Conservation (phyloP, 805 yeast species). For the Candida xiaguanensis region DNA sequence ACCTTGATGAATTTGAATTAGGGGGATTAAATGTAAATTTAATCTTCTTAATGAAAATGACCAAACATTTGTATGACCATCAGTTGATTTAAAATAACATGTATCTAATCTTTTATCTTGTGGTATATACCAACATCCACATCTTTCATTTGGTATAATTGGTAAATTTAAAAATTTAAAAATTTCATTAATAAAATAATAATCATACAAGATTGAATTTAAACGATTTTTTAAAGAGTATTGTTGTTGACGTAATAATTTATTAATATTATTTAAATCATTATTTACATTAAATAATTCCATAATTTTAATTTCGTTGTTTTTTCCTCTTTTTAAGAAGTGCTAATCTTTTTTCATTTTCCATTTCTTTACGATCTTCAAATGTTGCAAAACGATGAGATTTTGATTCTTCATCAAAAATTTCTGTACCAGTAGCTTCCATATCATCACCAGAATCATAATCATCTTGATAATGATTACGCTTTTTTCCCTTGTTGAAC, state of each 20-base stretch:
- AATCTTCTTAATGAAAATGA: slow-evolving; percentile 68
- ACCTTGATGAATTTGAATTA: slow-evolving; percentile 43
- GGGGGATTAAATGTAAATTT: slow-evolving; percentile 64
- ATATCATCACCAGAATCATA: slow-evolving; percentile 60
- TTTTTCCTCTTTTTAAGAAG: slow-evolving; percentile 16
- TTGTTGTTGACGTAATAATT: slow-evolving; percentile 47
- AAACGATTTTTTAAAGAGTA: slow-evolving; percentile 57
- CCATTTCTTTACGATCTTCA: slow-evolving; percentile 75
- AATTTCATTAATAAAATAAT: slow-evolving; percentile 41
- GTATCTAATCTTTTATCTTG: slow-evolving; percentile 40
- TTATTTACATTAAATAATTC: slow-evolving; percentile 8
- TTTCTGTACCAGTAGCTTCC: slow-evolving; percentile 94
- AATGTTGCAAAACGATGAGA: slow-evolving; percentile 64
- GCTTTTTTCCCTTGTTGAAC: slow-evolving; percentile 62
- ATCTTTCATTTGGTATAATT: slow-evolving; percentile 71
- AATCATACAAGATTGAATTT: slow-evolving; percentile 68
- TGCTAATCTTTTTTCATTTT: slow-evolving; percentile 47
- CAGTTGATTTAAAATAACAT: slow-evolving; percentile 84
- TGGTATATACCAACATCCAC: slow-evolving; percentile 81
- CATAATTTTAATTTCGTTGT: slow-evolving; percentile 3
- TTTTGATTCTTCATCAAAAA: slow-evolving; percentile 74
- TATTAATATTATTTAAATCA: slow-evolving; percentile 25
- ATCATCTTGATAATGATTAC: slow-evolving; percentile 43
- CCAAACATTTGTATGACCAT: slow-evolving; percentile 86
- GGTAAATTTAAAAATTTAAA: slow-evolving; percentile 28